Conservation (phyloP, 179 eudicot genomes). For the Heliamphora pulchella region DNA sequence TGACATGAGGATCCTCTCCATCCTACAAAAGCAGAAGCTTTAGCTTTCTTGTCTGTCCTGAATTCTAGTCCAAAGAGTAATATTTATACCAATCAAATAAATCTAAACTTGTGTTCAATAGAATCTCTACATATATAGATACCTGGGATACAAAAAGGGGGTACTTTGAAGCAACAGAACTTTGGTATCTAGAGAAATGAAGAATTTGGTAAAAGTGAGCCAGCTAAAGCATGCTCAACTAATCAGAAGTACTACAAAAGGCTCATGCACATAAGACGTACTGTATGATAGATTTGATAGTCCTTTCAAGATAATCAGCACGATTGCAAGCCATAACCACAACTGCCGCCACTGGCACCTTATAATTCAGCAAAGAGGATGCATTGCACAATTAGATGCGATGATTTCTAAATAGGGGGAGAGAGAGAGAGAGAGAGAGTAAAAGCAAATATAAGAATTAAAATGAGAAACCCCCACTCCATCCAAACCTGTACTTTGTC, state of each 20-base stretch:
- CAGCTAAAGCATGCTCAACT: slow-evolving; percentile 3
- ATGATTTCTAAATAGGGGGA: neutral
- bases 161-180: slow-evolving; percentile 51
- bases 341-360: slow-evolving; percentile 90
- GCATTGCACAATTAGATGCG: slow-evolving; percentile 10
- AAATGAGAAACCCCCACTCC: slow-evolving; percentile 1
- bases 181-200: slow-evolving; percentile 50
- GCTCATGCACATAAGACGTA: slow-evolving; percentile 25
- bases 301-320: slow-evolving; percentile 93
- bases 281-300: slow-evolving; percentile 74
- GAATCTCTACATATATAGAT: neutral
- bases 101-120: neutral
- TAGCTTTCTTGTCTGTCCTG: slow-evolving; percentile 10
- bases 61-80: slow-evolving; percentile 1
- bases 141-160: slow-evolving; percentile 58
- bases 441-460: slow-evolving; percentile 8
- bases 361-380: slow-evolving; percentile 29
- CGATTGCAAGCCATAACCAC: slow-evolving; percentile 98
- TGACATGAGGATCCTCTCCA: slow-evolving; percentile 68
- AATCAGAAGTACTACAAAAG: neutral
- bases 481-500: slow-evolving; percentile 44
- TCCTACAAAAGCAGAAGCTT: slow-evolving; percentile 38
- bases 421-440: neutral
- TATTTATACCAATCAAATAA: neutral
- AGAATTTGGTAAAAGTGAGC: neutral